Percentiles rank a stretch among this genome's conserved stretches.
Conservation (phyloP, 495 filamentous ascomycete genomes). For the Penicillium roqueforti region DNA sequence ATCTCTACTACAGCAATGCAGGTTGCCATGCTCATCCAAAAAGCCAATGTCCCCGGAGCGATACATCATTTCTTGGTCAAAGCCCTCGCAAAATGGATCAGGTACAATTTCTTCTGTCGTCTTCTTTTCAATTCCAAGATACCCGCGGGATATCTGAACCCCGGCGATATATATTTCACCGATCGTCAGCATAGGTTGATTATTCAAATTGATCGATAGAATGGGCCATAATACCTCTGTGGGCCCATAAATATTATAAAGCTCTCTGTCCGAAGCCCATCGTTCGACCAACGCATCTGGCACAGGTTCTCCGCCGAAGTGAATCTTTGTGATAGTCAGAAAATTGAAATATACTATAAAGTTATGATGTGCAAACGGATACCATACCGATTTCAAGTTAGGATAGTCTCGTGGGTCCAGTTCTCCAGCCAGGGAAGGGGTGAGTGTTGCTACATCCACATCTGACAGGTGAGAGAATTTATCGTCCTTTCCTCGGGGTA, state of each 20-base stretch:
- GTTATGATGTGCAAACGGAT: not conserved
- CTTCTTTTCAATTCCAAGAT: constrained; percentile 12
- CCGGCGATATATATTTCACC: constrained; percentile 29
- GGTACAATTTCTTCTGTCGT: constrained; percentile 5
- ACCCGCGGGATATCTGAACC: constrained; percentile 22
- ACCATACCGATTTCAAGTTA: constrained; percentile 14
- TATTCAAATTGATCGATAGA: not conserved
- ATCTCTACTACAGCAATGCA: constrained; percentile 20
- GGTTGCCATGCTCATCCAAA: constrained; percentile 18
- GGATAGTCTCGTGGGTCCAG: constrained; percentile 16
- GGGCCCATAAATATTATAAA: constrained; percentile 33
- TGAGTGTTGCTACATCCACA: constrained; percentile 20
- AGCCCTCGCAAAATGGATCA: constrained; percentile 13
- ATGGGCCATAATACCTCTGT: constrained; percentile 11
- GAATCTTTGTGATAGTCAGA: constrained; percentile 7
- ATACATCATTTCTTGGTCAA: constrained; percentile 21
- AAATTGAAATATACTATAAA: not conserved
- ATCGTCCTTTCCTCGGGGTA: constrained; percentile 13
- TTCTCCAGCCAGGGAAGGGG: constrained; percentile 18
- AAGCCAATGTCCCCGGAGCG: constrained; percentile 26
- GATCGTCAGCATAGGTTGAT: constrained; percentile 9
- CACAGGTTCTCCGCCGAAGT: constrained; percentile 27
- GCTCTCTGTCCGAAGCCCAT: constrained; percentile 19
- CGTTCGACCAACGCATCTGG: constrained; percentile 20
- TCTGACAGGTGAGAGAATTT: constrained; percentile 17